These are phyloP conservation scores for Teunomyces panamensis DNA, from an alignment of 805 yeast genomes.

Conservation along the genomic window DNA sequence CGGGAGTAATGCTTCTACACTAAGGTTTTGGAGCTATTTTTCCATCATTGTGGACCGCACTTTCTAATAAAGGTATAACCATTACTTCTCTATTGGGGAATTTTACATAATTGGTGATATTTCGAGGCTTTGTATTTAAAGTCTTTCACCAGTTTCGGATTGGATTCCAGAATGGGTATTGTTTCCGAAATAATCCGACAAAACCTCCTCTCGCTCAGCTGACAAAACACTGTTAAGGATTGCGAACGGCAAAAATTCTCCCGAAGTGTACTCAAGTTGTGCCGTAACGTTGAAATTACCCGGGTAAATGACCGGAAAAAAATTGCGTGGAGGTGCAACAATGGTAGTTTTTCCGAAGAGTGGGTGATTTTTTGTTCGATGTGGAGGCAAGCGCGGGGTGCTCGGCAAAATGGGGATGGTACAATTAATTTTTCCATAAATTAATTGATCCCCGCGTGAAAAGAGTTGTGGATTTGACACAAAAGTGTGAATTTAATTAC, in stretches of 20 bases:
- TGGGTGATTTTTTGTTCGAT: neutral
- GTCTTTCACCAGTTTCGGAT: too few species aligned
- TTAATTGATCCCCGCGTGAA: slow-evolving; percentile 1
- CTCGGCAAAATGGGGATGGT: slow-evolving; percentile 1
- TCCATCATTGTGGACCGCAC: too few species aligned
- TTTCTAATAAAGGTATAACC: too few species aligned
- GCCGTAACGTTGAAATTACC: neutral
- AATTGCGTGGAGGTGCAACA: neutral
- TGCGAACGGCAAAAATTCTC: neutral
- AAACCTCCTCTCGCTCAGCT: neutral
- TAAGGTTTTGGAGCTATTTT: too few species aligned
- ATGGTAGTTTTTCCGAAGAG: neutral
- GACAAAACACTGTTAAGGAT: neutral
- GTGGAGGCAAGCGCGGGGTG: slow-evolving; percentile 3
- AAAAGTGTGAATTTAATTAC: neutral
- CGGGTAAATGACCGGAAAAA: slow-evolving; percentile 2
- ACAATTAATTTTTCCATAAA: neutral
- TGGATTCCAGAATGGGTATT: neutral
- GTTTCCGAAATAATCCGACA: neutral
- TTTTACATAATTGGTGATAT: too few species aligned
- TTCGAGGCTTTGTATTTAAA: too few species aligned
- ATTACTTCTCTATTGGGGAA: too few species aligned
- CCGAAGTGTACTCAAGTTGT: neutral
- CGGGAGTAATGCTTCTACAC: too few species aligned
- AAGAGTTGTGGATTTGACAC: neutral